Percentiles rank a stretch among this genome's conserved stretches.
Conservation (phyloP, 768 basidiomycete species). For the Amanita rimosa region DNA sequence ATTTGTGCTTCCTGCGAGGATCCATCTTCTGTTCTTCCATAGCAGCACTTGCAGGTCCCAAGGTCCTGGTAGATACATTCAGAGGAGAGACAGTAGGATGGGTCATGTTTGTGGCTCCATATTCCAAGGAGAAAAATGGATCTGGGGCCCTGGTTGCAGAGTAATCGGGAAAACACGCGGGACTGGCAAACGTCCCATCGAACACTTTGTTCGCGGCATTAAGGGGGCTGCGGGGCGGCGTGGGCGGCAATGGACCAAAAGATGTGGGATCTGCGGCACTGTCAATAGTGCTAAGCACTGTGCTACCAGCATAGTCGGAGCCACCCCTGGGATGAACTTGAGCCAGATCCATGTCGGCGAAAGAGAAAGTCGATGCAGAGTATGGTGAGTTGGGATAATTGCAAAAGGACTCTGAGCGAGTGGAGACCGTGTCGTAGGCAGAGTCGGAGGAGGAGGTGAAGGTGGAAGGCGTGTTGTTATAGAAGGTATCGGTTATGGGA, state of each 20-base stretch:
- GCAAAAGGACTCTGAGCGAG: slow-evolving; percentile 61
- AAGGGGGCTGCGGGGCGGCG: slow-evolving; percentile 43
- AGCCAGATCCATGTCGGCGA: slow-evolving; percentile 66
- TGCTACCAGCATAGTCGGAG: slow-evolving; percentile 40
- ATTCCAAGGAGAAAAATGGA: slow-evolving; percentile 24
- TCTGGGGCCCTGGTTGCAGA: slow-evolving; percentile 33
- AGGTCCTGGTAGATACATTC: slow-evolving; percentile 38
- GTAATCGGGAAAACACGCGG: slow-evolving; percentile 62
- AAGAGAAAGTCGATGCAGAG: slow-evolving; percentile 38
- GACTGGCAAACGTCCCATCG: slow-evolving; percentile 25
- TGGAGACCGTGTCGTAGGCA: slow-evolving; percentile 57
- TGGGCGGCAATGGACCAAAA: slow-evolving; percentile 46
- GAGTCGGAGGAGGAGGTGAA: slow-evolving; percentile 76
- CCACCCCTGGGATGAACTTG: slow-evolving; percentile 38
- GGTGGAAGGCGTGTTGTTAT: slow-evolving; percentile 65
- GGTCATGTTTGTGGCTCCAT: slow-evolving; percentile 34
- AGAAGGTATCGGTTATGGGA: slow-evolving; percentile 51
- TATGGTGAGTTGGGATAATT: slow-evolving; percentile 47
- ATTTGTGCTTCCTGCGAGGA: slow-evolving; percentile 71
- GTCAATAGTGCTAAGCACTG: slow-evolving; percentile 25
- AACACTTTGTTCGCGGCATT: slow-evolving; percentile 19
- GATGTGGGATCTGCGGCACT: slow-evolving; percentile 43
- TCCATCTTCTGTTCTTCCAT: slow-evolving; percentile 46
- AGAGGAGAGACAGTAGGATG: slow-evolving; percentile 47
- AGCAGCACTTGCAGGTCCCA: slow-evolving; percentile 29